Percentiles rank a stretch among this genome's conserved stretches.
These are phyloP conservation scores for Thuidium tamariscinum DNA, from an alignment of 225 moss, liverwort and hornwort genomes.

Conservation along the genomic window DNA sequence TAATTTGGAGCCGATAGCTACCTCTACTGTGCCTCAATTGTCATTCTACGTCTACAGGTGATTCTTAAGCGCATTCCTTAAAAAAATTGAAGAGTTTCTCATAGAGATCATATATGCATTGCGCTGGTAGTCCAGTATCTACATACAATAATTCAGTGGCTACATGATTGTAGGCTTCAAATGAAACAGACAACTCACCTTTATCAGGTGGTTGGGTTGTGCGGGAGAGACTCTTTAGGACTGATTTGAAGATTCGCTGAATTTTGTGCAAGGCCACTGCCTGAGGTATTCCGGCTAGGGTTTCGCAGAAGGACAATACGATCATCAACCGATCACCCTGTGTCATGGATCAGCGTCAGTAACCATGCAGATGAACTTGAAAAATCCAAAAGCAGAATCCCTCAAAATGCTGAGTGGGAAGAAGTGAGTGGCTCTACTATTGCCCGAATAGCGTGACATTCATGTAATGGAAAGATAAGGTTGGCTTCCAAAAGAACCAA, in stretches of 20 bases:
- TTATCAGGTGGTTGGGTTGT: not conserved
- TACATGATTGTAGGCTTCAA: not conserved
- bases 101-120: not conserved
- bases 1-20: not conserved
- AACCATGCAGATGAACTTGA: not conserved
- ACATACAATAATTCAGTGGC: not conserved
- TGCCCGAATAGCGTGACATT: not conserved
- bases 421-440: not conserved
- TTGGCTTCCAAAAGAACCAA: not conserved
- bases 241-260: not conserved
- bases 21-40: not conserved
- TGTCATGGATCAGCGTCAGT: not conserved
- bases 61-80: not conserved
- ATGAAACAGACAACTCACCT: slow-evolving; percentile 1
- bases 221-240: not conserved
- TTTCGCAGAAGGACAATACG: not conserved
- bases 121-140: not conserved
- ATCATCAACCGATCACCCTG: not conserved
- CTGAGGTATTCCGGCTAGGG: not conserved
- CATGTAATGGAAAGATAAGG: not conserved
- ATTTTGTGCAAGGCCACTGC: not conserved
- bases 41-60: not conserved
- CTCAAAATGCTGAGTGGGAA: not conserved
- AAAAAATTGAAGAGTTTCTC: not conserved
- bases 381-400: not conserved